These are phyloP conservation scores for Solanum chacoense DNA, from an alignment of 305 asterid species.

Conservation along the genomic window DNA sequence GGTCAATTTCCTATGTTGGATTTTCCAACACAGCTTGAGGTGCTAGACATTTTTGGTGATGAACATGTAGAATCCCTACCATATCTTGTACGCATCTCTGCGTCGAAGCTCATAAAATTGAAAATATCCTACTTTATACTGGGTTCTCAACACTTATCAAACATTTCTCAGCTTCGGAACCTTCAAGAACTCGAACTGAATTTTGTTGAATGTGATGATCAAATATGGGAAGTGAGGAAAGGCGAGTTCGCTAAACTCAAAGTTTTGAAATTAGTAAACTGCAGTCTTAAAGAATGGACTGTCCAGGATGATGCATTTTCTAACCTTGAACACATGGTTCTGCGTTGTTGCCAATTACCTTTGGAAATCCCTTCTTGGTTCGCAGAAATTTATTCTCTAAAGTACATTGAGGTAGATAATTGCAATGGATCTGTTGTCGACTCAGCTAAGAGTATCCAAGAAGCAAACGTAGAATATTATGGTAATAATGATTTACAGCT, in stretches of 20 bases:
- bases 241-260: neutral
- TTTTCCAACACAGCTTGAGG: neutral
- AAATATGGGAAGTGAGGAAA: neutral
- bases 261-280: neutral
- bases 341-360: neutral
- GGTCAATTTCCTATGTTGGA: neutral
- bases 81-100: neutral
- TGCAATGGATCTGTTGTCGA: neutral
- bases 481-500: slow-evolving; percentile 5
- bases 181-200: neutral
- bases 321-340: neutral
- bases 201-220: neutral
- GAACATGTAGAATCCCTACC: neutral
- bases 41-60: neutral
- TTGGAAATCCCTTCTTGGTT: slow-evolving; percentile 10
- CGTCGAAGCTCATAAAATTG: neutral
- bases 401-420: slow-evolving; percentile 1
- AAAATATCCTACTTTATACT: neutral
- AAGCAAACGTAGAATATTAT: no score
- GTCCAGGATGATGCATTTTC: neutral
- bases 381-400: neutral
- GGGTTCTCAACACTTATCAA: neutral
- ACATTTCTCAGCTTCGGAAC: neutral
- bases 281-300: neutral
- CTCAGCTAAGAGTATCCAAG: slow-evolving; percentile 5